A percentile compares a stretch with the other conserved stretches of the same genome.
Evolutionary conservation across 768 basidiomycete genomes (phyloP).

Genomic region (Xanthoconium purpureum): DNA sequence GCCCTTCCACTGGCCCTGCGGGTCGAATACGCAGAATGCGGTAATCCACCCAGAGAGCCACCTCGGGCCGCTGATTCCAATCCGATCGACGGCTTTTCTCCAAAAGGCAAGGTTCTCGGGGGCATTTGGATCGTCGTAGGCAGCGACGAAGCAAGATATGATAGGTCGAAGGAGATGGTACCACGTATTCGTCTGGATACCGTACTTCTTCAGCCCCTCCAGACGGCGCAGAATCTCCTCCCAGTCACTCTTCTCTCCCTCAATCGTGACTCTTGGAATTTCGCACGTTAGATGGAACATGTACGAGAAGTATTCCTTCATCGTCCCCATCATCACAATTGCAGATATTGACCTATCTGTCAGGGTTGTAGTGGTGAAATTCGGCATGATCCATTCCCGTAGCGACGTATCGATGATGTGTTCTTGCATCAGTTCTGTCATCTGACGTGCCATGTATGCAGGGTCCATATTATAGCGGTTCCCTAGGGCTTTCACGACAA

Average conservation of each 20-base stretch:
- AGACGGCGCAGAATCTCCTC: conserved; percentile 32
- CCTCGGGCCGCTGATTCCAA: background rate
- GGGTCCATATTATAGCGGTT: conserved; percentile 27
- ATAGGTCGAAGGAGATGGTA: conserved; percentile 27
- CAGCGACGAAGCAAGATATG: conserved; percentile 4
- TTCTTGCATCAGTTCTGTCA: conserved; percentile 1
- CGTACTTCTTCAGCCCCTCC: conserved; percentile 18
- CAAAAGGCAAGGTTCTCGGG: background rate
- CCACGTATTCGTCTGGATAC: conserved; percentile 23
- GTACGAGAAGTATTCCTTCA: conserved; percentile 33
- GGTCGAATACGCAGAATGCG: background rate
- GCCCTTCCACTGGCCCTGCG: background rate
- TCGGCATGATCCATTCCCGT: conserved; percentile 1
- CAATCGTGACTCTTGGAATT: background rate
- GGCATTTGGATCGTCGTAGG: background rate
- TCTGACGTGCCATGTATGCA: conserved; percentile 12
- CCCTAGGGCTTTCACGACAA: conserved; percentile 14
- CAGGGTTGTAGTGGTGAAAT: conserved; percentile 33
- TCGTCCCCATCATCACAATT: conserved; percentile 33
- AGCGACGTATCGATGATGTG: conserved; percentile 15
- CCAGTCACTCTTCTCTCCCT: conserved; percentile 30
- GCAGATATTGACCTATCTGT: conserved; percentile 19
- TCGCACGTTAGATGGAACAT: background rate
- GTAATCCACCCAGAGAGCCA: no score
- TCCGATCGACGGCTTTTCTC: background rate